phyloP scores from a whole-genome alignment of 257 asterid genomes.

The Fraxinus americana region DNA sequence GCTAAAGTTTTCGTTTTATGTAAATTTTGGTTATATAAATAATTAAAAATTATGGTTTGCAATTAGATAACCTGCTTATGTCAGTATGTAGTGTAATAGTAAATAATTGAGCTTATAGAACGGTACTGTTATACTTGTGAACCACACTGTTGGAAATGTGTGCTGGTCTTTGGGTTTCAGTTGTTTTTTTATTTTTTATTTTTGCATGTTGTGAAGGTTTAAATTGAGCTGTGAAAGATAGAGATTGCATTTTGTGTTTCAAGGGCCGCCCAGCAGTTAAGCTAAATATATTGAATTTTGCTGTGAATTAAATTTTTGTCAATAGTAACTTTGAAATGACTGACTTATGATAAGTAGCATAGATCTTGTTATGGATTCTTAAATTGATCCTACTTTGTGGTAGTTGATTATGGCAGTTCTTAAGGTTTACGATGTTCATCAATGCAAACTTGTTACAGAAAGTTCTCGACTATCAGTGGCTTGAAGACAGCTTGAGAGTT shows the following conservation, averaged over 20 bases:
- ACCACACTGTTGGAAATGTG: neutral
- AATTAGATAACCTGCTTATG: neutral
- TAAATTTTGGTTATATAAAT: neutral
- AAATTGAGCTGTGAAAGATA: neutral
- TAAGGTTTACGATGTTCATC: conserved; percentile 9
- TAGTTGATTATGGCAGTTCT: neutral
- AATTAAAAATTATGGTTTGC: neutral
- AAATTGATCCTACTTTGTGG: conserved; percentile 11
- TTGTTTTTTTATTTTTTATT: neutral
- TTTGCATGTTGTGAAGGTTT: neutral
- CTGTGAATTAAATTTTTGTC: neutral
- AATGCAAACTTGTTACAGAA: conserved; percentile 46
- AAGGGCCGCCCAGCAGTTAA: neutral
- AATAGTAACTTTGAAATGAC: neutral
- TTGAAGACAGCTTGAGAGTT: conserved; percentile 75
- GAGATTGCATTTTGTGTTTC: neutral
- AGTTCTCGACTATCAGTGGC: conserved; percentile 75
- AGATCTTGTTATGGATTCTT: neutral
- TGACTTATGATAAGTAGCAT: neutral
- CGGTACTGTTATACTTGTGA: neutral
- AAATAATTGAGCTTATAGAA: neutral
- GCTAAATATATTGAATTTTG: neutral
- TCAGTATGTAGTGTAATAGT: neutral
- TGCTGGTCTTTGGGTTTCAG: neutral
- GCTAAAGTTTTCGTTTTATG: neutral